Percentiles rank a stretch among this genome's conserved stretches.
phyloP scores from a whole-genome alignment of 768 basidiomycete species.

The Calocybe gangraenosa region DNA sequence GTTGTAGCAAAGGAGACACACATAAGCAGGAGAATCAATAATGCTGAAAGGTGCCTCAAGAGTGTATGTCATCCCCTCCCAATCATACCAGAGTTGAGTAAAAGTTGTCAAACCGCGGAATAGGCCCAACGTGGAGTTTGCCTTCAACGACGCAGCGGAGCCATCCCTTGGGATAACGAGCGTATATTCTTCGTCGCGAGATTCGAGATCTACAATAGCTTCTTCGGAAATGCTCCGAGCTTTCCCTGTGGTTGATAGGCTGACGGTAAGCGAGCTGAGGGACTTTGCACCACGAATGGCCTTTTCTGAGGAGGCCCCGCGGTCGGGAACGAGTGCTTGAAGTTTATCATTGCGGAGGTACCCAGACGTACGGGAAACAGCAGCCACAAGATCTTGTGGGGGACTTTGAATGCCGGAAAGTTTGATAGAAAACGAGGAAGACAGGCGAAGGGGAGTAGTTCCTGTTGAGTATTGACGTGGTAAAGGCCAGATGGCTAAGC shows the following conservation, averaged over 20 bases:
- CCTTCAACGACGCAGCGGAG: constrained; percentile 45
- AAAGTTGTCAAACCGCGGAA: constrained; percentile 77
- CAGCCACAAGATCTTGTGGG: constrained; percentile 53
- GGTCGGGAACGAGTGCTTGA: constrained; percentile 53
- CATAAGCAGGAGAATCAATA: constrained; percentile 61
- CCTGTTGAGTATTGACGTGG: constrained; percentile 42
- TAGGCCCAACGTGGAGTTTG: constrained; percentile 65
- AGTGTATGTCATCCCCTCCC: constrained; percentile 48
- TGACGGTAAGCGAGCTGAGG: constrained; percentile 42
- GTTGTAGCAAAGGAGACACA: constrained; percentile 28
- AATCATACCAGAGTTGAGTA: constrained; percentile 61
- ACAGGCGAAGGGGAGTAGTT: constrained; percentile 30
- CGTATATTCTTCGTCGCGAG: constrained; percentile 59
- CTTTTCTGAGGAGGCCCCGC: constrained; percentile 47
- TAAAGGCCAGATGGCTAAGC: constrained; percentile 33
- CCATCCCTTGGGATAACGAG: constrained; percentile 57
- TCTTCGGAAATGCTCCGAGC: constrained; percentile 51
- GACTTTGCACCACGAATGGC: constrained; percentile 35
- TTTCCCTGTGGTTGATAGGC: constrained; percentile 27
- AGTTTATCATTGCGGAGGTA: constrained; percentile 53
- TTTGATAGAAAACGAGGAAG: constrained; percentile 32
- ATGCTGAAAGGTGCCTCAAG: constrained; percentile 56
- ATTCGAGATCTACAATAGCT: constrained; percentile 43
- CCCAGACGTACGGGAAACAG: constrained; percentile 41
- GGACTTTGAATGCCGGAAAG: constrained; percentile 39